These are phyloP conservation scores for Eimeria maxima DNA, from an alignment of 169 alveolate species.

Conservation along the genomic window DNA sequence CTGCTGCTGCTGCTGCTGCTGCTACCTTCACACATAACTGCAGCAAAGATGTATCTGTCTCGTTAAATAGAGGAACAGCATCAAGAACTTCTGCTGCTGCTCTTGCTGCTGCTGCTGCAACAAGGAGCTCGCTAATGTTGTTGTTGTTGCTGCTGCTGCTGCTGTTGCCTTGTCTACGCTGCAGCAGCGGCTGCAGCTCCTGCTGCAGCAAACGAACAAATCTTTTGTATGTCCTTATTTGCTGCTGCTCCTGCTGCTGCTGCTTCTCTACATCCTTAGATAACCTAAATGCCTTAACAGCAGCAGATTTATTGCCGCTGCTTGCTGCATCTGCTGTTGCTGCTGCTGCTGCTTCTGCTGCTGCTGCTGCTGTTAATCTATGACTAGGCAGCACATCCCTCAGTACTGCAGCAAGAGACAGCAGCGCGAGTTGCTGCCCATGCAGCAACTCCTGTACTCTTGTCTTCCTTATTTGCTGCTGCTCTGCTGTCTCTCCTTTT, in stretches of 20 bases:
- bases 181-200: slow-evolving; percentile 58
- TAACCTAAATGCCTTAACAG: slow-evolving; percentile 47
- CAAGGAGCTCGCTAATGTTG: slow-evolving; percentile 18
- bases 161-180: slow-evolving; percentile 35
- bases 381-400: slow-evolving; percentile 22
- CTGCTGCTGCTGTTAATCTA: slow-evolving; percentile 67
- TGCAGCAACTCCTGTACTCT: slow-evolving; percentile 34
- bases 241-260: slow-evolving; percentile 73
- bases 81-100: slow-evolving; percentile 66
- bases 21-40: slow-evolving; percentile 47
- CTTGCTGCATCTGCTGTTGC: slow-evolving; percentile 71
- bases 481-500: neutral
- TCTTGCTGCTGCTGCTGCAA: slow-evolving; percentile 67
- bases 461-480: neutral
- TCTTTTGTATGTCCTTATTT: neutral
- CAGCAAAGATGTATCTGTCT: slow-evolving; percentile 35
- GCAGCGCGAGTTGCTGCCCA: slow-evolving; percentile 50
- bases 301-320: slow-evolving; percentile 22
- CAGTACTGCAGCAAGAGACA: slow-evolving; percentile 69
- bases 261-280: slow-evolving; percentile 57
- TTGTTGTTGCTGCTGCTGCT: neutral
- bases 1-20: slow-evolving; percentile 56
- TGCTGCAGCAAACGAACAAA: slow-evolving; percentile 53
- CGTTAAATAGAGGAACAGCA: slow-evolving; percentile 23
- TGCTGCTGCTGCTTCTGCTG: slow-evolving; percentile 67